phyloP scores from a whole-genome alignment of 345 rosid species.

The Ceriops decandra region DNA sequence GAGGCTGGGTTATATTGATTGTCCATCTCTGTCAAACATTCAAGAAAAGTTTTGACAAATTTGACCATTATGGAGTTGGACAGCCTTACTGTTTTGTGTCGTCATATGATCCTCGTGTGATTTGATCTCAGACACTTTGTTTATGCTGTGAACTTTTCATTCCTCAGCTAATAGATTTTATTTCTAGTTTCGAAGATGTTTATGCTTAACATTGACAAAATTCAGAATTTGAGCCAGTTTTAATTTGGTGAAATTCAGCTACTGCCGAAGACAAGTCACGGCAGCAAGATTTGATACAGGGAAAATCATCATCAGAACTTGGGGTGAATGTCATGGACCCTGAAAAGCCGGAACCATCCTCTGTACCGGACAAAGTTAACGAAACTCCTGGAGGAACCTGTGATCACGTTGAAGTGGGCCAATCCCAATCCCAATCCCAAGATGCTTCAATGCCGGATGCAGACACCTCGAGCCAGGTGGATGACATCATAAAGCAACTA shows the following conservation, averaged over 20 bases:
- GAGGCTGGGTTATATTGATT: too few relatives aligned
- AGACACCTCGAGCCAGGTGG: constrained; percentile 40
- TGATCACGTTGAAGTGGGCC: constrained; percentile 12
- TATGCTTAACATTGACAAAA: background rate
- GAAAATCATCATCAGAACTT: constrained; percentile 36
- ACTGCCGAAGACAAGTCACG: constrained; percentile 50
- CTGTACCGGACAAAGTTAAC: constrained; percentile 16
- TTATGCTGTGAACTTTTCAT: background rate
- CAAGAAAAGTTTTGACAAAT: too few relatives aligned
- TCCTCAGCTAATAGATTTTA: background rate
- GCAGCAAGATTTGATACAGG: constrained; percentile 39
- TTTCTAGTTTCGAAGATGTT: too few relatives aligned
- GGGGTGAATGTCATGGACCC: constrained; percentile 34
- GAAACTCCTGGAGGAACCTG: constrained; percentile 31
- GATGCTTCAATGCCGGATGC: constrained; percentile 39
- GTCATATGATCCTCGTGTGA: too few relatives aligned
- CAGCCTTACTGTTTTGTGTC: too few relatives aligned
- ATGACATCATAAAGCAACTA: constrained; percentile 36
- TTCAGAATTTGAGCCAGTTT: background rate
- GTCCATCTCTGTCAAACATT: too few relatives aligned
- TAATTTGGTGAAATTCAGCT: constrained; percentile 21
- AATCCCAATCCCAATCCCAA: constrained; percentile 30
- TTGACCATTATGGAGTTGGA: too few relatives aligned
- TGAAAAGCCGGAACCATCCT: constrained; percentile 36
- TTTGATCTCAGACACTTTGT: background rate